These are phyloP conservation scores for Ceratobasidium theobromae DNA, from an alignment of 1,284 basidiomycete genomes.

Conservation along the genomic window DNA sequence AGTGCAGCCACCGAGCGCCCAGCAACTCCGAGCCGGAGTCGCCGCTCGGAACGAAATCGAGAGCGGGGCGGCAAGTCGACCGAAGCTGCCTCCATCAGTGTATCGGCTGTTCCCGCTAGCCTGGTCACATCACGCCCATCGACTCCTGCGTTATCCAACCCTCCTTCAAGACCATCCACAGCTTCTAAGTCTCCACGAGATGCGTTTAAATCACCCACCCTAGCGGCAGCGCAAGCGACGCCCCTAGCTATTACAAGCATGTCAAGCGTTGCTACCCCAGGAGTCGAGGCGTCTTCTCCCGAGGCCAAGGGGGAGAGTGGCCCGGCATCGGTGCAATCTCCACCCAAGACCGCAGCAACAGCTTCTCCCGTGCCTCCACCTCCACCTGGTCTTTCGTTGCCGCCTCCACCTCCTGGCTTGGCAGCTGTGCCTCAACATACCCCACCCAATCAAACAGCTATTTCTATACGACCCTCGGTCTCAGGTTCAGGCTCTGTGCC, in stretches of 20 bases:
- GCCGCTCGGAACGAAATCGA: constrained; percentile 18
- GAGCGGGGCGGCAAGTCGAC: constrained; percentile 22
- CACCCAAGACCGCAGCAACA: constrained; percentile 43
- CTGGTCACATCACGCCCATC: constrained; percentile 58
- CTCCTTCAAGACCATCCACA: constrained; percentile 32
- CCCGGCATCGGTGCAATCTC: constrained; percentile 42
- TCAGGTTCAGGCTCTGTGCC: constrained; percentile 34
- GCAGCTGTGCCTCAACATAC: constrained; percentile 20
- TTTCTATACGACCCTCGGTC: constrained; percentile 55
- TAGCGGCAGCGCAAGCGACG: constrained; percentile 39
- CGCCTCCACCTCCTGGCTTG: constrained; percentile 62
- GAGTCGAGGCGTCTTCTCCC: constrained; percentile 36
- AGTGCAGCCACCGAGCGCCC: constrained; percentile 31
- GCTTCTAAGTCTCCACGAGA: constrained; percentile 29
- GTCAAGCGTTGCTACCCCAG: background rate
- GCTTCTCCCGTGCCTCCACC: constrained; percentile 36
- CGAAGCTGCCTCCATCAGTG: constrained; percentile 3
- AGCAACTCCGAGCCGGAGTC: constrained; percentile 20
- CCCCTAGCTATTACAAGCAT: constrained; percentile 22
- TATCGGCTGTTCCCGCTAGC: constrained; percentile 6
- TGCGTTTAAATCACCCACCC: constrained; percentile 18
- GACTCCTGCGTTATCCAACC: constrained; percentile 48
- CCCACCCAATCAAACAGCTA: constrained; percentile 30
- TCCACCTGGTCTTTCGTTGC: constrained; percentile 46
- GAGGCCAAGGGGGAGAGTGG: constrained; percentile 34